Evolutionary conservation across 2,329 filamentous ascomycete species (phyloP).

Genomic region (Paraphaeosphaeria sporulosa): DNA sequence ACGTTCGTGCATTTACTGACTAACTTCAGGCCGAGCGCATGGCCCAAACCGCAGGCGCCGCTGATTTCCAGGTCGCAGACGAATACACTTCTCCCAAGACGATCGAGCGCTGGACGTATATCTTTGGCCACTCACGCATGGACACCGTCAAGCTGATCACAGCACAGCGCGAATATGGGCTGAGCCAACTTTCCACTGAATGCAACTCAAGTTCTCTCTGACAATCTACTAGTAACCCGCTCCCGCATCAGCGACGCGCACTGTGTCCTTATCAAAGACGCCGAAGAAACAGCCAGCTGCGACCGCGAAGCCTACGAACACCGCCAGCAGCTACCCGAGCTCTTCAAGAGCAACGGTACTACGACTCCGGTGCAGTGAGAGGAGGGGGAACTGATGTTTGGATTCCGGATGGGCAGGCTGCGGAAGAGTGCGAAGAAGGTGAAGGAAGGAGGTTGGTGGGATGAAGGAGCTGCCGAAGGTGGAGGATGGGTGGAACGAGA

Average conservation of each 20-base stretch:
- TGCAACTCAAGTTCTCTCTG: background rate
- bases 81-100: conserved; percentile 29
- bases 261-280: conserved; percentile 41
- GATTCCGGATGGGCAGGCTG: conserved; percentile 40
- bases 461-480: conserved; percentile 37
- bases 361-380: conserved; percentile 25
- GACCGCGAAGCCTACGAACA: conserved; percentile 53
- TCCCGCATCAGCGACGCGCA: conserved; percentile 46
- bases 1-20: background rate
- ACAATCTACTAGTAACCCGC: conserved; percentile 28
- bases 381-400: conserved; percentile 28
- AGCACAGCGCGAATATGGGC: conserved; percentile 40
- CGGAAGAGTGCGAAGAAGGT: conserved; percentile 35
- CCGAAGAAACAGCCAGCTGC: conserved; percentile 45
- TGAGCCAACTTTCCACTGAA: background rate
- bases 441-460: conserved; percentile 33
- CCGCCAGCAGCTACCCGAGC: conserved; percentile 36
- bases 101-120: conserved; percentile 43
- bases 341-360: conserved; percentile 33
- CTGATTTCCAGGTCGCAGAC: conserved; percentile 22
- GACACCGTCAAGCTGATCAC: conserved; percentile 45
- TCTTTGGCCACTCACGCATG: conserved; percentile 43
- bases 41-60: conserved; percentile 20
- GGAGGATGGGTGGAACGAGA: conserved; percentile 32
- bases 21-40: conserved; percentile 24